phyloP scores from a whole-genome alignment of 495 filamentous ascomycete genomes.

The Thozetella sp. region DNA sequence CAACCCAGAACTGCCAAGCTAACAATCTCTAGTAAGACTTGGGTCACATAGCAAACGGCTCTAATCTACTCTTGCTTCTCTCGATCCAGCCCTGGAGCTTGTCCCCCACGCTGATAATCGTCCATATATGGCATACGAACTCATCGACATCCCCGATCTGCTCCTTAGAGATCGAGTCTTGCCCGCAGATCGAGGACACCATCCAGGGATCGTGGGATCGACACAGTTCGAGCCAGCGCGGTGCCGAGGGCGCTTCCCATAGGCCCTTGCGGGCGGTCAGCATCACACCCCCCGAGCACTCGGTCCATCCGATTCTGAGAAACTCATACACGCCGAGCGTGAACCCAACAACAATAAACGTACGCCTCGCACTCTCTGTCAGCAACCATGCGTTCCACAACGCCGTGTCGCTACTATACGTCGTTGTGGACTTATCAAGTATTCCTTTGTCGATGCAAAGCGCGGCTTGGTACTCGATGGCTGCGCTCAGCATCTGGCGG shows the following conservation, averaged over 20 bases:
- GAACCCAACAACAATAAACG: constrained; percentile 20
- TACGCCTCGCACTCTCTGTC: constrained; percentile 34
- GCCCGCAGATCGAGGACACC: neutral
- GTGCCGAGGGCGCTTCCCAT: constrained; percentile 33
- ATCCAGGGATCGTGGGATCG: neutral
- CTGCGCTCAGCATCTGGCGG: constrained; percentile 30
- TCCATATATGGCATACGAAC: neutral
- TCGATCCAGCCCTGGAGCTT: neutral
- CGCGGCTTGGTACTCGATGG: constrained; percentile 10
- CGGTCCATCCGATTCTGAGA: constrained; percentile 27
- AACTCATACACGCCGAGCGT: constrained; percentile 26
- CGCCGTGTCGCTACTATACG: neutral
- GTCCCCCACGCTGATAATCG: neutral
- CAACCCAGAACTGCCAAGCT: too few species aligned
- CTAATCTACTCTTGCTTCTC: neutral
- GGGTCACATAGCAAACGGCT: neutral
- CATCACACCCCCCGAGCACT: constrained; percentile 25
- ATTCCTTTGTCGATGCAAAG: constrained; percentile 23
- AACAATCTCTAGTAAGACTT: too few species aligned
- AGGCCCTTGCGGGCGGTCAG: constrained; percentile 28
- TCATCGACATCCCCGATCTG: neutral
- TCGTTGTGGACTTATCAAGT: constrained; percentile 34
- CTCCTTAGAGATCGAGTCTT: neutral
- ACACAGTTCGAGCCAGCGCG: constrained; percentile 17
- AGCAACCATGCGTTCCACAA: constrained; percentile 37